Evolutionary conservation across 2,329 filamentous ascomycete species (phyloP), one percentile per base, ranked within the genome.

Genomic region (Orbilia quercus): DNA sequence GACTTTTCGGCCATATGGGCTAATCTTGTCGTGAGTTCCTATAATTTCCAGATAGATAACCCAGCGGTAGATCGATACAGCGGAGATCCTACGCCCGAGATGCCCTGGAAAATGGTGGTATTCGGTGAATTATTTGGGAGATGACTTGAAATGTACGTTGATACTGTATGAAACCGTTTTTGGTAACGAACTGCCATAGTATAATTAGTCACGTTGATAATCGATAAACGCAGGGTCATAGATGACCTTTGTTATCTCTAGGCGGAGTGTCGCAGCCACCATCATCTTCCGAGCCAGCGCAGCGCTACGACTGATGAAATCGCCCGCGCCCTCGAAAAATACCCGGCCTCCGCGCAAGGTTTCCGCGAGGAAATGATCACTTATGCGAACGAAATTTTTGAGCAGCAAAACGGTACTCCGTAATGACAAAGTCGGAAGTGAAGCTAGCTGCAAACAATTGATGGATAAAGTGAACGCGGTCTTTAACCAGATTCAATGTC

Each of bases 1-100:
- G 57, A 73, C 6, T 66, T 57, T 36, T 18, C 60, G 1, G 12
- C 60, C 12, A 16, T 73, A 2, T 73, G 60, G 60, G 60, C 69
- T 3, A 55, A 66, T 12, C 16, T 73, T 11, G 7, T 59, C 5
- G 47, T 66, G 16, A 50, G 54, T 14, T 62, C 60, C 9, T 73
- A 53, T 36, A 34, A 31, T 2, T 73, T 66, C 12, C 31, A 28
- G 3, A 31, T 44, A 14, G 22, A 47, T 1, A 60, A 44, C 18
- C 12, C 11, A 23, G 34, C 53, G 1, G 67, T 72, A 7, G 59
- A 72, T 16, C 36, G 67, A 0, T 72, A 65, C 28, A 64, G 59
- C 14, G 36, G 16, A 2, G 59, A 64, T 23, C 48, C 48, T 1
- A 28, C 4, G 7, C 59, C 59, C 0, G 42, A 51, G 7, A 34